These are phyloP conservation scores for Apiospora kogelbergensis DNA, from an alignment of 2,329 filamentous ascomycete species.

Conservation along the genomic window DNA sequence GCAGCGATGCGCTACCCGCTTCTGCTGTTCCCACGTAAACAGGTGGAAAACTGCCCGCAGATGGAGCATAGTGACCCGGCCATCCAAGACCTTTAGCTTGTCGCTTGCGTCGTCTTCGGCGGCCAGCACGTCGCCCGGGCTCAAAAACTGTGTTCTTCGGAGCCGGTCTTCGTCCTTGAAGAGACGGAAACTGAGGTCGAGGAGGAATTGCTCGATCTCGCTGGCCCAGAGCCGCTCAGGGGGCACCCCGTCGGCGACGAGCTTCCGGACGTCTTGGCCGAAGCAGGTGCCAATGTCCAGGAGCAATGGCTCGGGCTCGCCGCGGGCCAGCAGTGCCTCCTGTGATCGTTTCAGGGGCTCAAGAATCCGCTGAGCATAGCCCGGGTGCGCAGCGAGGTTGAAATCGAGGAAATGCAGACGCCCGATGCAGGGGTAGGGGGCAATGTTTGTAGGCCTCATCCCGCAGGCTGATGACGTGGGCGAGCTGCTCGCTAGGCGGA, in stretches of 20 bases:
- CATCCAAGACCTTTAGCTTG: constrained; percentile 32
- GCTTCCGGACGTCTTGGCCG: constrained; percentile 22
- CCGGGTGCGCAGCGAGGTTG: too few species aligned
- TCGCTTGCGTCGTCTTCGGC: constrained; percentile 23
- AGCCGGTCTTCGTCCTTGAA: constrained; percentile 37
- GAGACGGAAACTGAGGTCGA: constrained; percentile 40
- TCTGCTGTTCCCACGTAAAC: constrained; percentile 36
- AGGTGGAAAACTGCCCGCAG: constrained; percentile 38
- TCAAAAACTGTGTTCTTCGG: constrained; percentile 34
- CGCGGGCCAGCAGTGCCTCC: too few species aligned
- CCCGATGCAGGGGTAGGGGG: too few species aligned
- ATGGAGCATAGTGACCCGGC: constrained; percentile 28
- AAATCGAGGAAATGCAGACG: too few species aligned
- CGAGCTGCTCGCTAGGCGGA: too few species aligned
- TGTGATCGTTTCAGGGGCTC: too few species aligned
- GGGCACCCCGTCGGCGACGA: constrained; percentile 35
- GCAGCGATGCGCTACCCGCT: constrained; percentile 5
- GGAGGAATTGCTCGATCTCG: constrained; percentile 36
- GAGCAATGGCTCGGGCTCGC: too few species aligned
- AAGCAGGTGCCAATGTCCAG: too few species aligned
- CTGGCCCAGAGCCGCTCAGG: constrained; percentile 30
- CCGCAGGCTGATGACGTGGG: too few species aligned
- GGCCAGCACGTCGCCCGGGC: constrained; percentile 30
- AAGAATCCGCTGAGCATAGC: too few species aligned
- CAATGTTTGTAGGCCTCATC: too few species aligned